These are phyloP conservation scores for Penicillium paneum DNA, from an alignment of 2,329 filamentous ascomycete genomes.

Conservation along the genomic window DNA sequence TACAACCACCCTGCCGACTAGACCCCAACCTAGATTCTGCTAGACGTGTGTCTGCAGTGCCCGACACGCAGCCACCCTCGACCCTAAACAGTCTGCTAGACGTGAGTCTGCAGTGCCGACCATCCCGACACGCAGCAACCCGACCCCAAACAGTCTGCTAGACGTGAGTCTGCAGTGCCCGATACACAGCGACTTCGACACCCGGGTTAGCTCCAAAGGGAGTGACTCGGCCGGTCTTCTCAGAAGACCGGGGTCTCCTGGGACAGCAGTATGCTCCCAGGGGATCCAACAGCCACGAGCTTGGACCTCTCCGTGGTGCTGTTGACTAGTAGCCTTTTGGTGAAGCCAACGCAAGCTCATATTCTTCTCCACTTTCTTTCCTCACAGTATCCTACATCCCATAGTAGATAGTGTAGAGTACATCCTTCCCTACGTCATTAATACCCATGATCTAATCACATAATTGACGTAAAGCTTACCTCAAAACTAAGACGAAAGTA, in stretches of 20 bases:
- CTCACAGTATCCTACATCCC: no score
- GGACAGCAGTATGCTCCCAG: background rate
- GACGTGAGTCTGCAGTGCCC: background rate
- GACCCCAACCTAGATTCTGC: background rate
- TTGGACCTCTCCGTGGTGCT: slow-evolving; percentile 6
- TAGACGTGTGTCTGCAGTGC: background rate
- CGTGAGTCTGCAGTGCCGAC: background rate
- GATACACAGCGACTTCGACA: no score
- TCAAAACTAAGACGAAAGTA: background rate
- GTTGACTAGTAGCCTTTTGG: slow-evolving; percentile 4
- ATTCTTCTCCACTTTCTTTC: background rate
- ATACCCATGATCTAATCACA: background rate
- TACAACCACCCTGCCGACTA: background rate
- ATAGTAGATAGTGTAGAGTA: background rate
- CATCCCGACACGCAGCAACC: background rate
- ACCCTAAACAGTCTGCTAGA: background rate
- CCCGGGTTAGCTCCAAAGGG: no score
- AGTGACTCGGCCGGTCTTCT: background rate
- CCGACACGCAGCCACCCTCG: no score
- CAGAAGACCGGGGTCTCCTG: background rate
- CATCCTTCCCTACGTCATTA: accelerated
- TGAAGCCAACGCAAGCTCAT: slow-evolving; percentile 4
- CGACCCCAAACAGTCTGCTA: background rate
- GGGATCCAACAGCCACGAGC: slow-evolving; percentile 1
- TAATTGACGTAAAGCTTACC: background rate